Evolutionary conservation across 345 rosid species (phyloP), one percentile per base, ranked within the genome.

Genomic region (Populus tremula): DNA sequence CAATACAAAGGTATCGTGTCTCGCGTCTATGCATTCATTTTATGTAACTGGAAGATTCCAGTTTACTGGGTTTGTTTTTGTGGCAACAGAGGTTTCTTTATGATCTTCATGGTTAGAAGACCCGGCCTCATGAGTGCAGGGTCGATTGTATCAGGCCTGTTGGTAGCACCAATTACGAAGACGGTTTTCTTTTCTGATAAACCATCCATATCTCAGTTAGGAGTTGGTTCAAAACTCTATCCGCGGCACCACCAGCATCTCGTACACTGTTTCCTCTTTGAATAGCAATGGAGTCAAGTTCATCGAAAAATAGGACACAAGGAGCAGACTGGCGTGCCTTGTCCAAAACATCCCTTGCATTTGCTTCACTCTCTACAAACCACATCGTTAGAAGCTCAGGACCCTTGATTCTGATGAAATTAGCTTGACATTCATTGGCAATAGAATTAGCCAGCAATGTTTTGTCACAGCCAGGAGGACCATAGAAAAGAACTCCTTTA

Each of bases 371-470:
- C 47, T 67, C 49, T 21, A 31, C 70, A 18, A 67, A 18, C 70
- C 70, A 67, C 70, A 67, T 67, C 12, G 70, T 36, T n/a, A 38
- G 49, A 33, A 67, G 49, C n/a, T 67, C 70, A 38, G 49, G 31
- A 64, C 33, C 67, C 38, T 61, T 61, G 12, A n/a, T 23, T 5
- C 33, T 61, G 7, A 67, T 67, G 50, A 39, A 67, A 21, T 67
- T 67, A 1, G 70, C 70, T 67, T 38, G 70, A 8, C 70, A 67
- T 18, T 67, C 45, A 21, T 18, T 29, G 6, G 68, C 33, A 11
- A 29, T 64, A 29, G 38, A 41, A 41, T 65, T 68, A 21, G 71
- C 45, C 71, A 68, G 39, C 50, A 68, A 17, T 13, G 71, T 36
- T 38, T 68, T 68, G 5, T 47, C 71, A 17, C 71, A 36, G 8